Percentiles rank a stretch among this genome's conserved stretches.
These are phyloP conservation scores for Phytophthora rubi DNA, from an alignment of 352 stramenopile species.

Conservation along the genomic window DNA sequence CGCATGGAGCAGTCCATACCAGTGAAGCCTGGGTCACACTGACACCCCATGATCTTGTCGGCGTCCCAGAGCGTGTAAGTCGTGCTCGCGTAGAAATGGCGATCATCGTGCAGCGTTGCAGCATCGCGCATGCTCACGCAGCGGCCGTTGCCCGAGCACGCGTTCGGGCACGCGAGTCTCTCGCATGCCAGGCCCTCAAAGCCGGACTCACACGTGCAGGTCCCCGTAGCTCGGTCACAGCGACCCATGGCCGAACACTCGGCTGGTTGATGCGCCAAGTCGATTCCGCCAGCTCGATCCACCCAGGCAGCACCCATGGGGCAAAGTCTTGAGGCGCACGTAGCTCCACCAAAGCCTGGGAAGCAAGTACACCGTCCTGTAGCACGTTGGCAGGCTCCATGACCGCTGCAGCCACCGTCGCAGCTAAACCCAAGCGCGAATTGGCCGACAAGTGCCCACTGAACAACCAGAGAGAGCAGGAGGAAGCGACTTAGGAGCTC, in stretches of 20 bases:
- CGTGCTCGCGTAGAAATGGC: slow-evolving; percentile 68
- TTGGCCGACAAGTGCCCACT: background rate
- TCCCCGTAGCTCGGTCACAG: slow-evolving; percentile 78
- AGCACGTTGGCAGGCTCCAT: slow-evolving; percentile 55
- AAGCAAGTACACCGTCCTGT: slow-evolving; percentile 87
- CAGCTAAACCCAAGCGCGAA: slow-evolving; percentile 45
- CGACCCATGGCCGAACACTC: slow-evolving; percentile 89
- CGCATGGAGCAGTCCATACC: slow-evolving; percentile 73
- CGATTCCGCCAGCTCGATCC: slow-evolving; percentile 59
- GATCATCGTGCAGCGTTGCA: slow-evolving; percentile 60
- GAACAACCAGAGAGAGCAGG: slow-evolving; percentile 14
- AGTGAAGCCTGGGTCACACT: slow-evolving; percentile 71
- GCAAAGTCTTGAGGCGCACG: slow-evolving; percentile 62
- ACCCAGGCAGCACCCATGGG: slow-evolving; percentile 61
- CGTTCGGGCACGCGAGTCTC: slow-evolving; percentile 58
- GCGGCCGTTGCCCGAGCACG: slow-evolving; percentile 64
- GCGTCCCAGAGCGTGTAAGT: slow-evolving; percentile 77
- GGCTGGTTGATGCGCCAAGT: slow-evolving; percentile 74
- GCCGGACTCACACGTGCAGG: slow-evolving; percentile 58
- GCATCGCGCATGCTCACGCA: slow-evolving; percentile 79
- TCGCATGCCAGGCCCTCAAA: slow-evolving; percentile 85
- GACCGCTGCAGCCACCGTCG: slow-evolving; percentile 87
- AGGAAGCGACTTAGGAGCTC: slow-evolving; percentile 1
- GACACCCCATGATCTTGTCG: slow-evolving; percentile 81
- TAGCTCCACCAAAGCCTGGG: slow-evolving; percentile 70